Evolutionary conservation across 139 green algal species (phyloP), one percentile per base, ranked within the genome.

Genomic region (Volvox africanus): DNA sequence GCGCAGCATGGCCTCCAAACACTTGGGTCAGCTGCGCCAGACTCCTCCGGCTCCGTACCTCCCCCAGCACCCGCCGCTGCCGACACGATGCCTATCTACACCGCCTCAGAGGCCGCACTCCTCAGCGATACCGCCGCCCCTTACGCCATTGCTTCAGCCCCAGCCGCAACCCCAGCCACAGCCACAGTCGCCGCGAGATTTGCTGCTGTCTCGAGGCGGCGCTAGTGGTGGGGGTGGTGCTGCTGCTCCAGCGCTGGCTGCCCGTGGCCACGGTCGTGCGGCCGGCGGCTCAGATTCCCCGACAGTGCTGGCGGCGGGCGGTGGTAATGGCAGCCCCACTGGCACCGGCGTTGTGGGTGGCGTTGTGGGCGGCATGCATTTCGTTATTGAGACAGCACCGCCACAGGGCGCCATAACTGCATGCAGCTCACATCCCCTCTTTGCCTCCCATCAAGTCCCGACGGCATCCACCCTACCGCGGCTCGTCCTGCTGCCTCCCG

Each of bases 81-180:
- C 75, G 9, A 19, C 78, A 0, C 85, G 85, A 44, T 82, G 62
- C 69, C 13, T 73, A 26, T 89, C 85, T n/a, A 89, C 85, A 0
- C 85, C 69, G 37, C 85, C 85, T 5, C 37, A 82, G 37, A 69
- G 85, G 80, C 50, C 36, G 20, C 78, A 68, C 28, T 44, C 78
- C 37, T 67, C 78, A 2, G 19, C 36, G 36, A 11, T 44, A 36
- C 12, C 35, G 76, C 76, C n/a, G 32, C 76, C 76, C 18, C 76
- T 61, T 82, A 55, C 76, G 19, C 76, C 76, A 28, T 21, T 36
- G 71, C 71, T 26, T 75, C 71, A 30, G 71, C 71, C 26, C 65
- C 21, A 73, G 65, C 65, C 65, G 9, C 21, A 24, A 2, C 65
- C 65, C 11, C 65, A 73, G 65, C 65, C 65, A 80, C 73, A n/a